Percentiles rank a stretch among this genome's conserved stretches.
phyloP scores from a whole-genome alignment of 108 stramenopile species.

The Fistulifera pelliculosa region DNA sequence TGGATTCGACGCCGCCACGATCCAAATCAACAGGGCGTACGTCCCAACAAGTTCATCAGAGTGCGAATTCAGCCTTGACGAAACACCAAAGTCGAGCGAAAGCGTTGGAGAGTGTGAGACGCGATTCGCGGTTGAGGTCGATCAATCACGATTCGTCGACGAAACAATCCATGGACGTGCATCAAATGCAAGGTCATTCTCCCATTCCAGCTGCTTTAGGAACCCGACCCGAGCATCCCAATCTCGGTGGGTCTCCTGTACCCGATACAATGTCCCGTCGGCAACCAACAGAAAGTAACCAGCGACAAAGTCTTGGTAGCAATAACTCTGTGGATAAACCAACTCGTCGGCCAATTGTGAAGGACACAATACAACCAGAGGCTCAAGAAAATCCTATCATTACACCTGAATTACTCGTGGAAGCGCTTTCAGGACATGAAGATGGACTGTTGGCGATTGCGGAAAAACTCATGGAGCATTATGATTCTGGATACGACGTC shows the following conservation, averaged over 20 bases:
- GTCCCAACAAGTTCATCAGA: neutral
- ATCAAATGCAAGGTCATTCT: too few species aligned
- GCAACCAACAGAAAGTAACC: neutral
- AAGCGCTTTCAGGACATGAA: slow-evolving; percentile 79
- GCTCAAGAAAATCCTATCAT: slow-evolving; percentile 30
- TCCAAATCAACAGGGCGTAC: slow-evolving; percentile 21
- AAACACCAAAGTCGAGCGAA: too few species aligned
- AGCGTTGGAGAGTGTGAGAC: too few species aligned
- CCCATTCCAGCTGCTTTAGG: neutral
- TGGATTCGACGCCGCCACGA: slow-evolving; percentile 7
- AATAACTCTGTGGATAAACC: neutral
- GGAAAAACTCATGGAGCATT: slow-evolving; percentile 78
- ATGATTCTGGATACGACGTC: slow-evolving; percentile 77
- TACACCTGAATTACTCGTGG: slow-evolving; percentile 76
- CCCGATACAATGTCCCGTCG: neutral
- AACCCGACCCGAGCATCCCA: neutral
- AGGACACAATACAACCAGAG: neutral
- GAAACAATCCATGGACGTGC: too few species aligned
- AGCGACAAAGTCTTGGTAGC: slow-evolving; percentile 1
- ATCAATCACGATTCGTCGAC: too few species aligned
- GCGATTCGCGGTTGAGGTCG: too few species aligned
- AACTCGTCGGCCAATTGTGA: neutral
- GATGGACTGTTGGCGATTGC: slow-evolving; percentile 82
- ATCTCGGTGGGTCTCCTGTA: neutral
- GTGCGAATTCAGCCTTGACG: neutral